Evolutionary conservation across 169 alveolate species (phyloP).

Genomic region (Cryptosporidium baileyi): DNA sequence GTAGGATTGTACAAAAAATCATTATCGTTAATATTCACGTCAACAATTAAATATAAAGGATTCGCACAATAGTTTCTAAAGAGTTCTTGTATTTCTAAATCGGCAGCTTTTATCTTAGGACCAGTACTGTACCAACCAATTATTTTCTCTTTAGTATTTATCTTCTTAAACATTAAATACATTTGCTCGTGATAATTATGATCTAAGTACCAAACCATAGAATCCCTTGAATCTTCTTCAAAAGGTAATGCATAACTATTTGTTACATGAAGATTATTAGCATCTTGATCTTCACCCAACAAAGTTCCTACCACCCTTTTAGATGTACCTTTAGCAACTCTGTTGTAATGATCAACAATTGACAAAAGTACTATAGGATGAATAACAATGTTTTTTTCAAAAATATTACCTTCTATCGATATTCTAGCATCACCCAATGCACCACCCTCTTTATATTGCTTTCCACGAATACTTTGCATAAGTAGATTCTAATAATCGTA

Average conservation of each 20-base stretch:
- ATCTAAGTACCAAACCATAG: slow-evolving; percentile 97
- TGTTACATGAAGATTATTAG: slow-evolving; percentile 93
- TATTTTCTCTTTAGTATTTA: slow-evolving; percentile 92
- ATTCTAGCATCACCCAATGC: background rate
- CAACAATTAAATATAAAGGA: slow-evolving; percentile 94
- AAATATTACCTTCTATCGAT: background rate
- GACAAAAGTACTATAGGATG: slow-evolving; percentile 96
- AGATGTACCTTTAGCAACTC: slow-evolving; percentile 93
- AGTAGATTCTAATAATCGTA: too few relatives aligned
- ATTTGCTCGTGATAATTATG: slow-evolving; percentile 96
- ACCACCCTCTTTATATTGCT: background rate
- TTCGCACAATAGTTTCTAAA: slow-evolving; percentile 91
- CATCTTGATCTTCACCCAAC: slow-evolving; percentile 90
- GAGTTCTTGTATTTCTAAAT: slow-evolving; percentile 95
- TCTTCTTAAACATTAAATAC: slow-evolving; percentile 96
- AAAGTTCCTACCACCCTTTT: slow-evolving; percentile 99
- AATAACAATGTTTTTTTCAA: slow-evolving; percentile 82
- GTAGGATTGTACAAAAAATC: slow-evolving; percentile 85
- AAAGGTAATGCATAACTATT: slow-evolving; percentile 99
- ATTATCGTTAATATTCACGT: slow-evolving; percentile 75
- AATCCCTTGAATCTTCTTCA: slow-evolving; percentile 98
- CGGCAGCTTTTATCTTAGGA: slow-evolving; percentile 94
- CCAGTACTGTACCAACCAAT: slow-evolving; percentile 99
- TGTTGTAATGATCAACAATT: slow-evolving; percentile 98
- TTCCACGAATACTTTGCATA: too few relatives aligned